Percentiles rank a stretch among this genome's conserved stretches.
These are phyloP conservation scores for Limnomonas spitsbergensis DNA, from an alignment of 139 green algal genomes.

Conservation along the genomic window DNA sequence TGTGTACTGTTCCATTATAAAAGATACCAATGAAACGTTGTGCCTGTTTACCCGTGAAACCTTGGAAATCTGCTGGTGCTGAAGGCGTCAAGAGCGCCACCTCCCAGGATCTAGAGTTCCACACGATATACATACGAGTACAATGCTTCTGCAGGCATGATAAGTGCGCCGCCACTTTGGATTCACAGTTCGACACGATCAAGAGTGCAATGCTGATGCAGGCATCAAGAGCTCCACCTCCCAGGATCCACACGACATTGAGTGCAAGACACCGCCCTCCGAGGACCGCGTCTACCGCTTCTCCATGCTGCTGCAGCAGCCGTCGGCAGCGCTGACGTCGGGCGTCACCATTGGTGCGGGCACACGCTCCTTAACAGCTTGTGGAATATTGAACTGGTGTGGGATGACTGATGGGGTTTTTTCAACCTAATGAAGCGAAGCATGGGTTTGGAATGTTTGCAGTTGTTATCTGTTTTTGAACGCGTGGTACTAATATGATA, in stretches of 20 bases:
- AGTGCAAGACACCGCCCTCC: background rate
- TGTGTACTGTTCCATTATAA: too few relatives aligned
- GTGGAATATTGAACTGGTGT: too few relatives aligned
- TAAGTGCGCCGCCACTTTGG: background rate
- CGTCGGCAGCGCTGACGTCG: background rate
- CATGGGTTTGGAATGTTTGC: too few relatives aligned
- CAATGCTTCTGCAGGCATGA: background rate
- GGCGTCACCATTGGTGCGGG: background rate
- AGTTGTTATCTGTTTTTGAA: too few relatives aligned
- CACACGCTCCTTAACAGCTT: too few relatives aligned
- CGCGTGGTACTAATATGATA: too few relatives aligned
- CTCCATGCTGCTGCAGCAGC: background rate
- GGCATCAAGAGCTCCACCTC: background rate
- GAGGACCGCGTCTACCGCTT: background rate
- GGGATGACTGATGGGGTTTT: too few relatives aligned
- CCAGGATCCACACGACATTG: background rate
- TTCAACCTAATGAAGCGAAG: too few relatives aligned
- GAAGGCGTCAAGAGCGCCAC: background rate
- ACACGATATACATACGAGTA: background rate
- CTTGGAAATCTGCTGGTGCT: background rate
- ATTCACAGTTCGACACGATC: too few relatives aligned
- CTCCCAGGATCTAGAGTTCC: too few relatives aligned
- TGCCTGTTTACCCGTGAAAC: background rate
- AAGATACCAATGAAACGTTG: too few relatives aligned
- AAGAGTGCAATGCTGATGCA: background rate